Evolutionary conservation across 1,284 basidiomycete genomes (phyloP), one percentile per base, ranked within the genome.

Genomic region (Vanrija sp.): DNA sequence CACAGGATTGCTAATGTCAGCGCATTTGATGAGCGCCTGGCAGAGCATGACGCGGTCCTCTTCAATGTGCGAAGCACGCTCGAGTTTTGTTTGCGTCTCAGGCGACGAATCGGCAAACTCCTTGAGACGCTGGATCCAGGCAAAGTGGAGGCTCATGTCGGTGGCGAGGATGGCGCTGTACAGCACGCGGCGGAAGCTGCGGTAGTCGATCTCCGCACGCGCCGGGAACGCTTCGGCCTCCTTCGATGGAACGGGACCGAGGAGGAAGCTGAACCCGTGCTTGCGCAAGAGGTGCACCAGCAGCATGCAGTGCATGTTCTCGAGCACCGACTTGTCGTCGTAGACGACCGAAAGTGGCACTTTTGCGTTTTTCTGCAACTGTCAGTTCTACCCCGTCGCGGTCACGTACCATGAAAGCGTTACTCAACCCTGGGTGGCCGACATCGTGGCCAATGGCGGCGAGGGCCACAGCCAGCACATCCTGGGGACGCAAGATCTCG

Each of bases 1-100:
- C 72, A 95, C 90, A 12, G 93, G 92, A 73, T 97, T 97, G 70
- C 89, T 93, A 68, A 97, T 97, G 76, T 97, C 93, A 12, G 91
- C 91, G 67, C 92, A 95, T 75, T 97, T 97, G 75, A 97, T 86
- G 47, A 97, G 78, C 4, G 88, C 88, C 66, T 96, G 89, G 68
- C 88, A 92, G n/a, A 92, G 74, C 52, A 94, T 75, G 22, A 88
- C 78, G 57, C 87, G 82, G 55, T 84, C 80, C 53, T 78, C 76
- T 38, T 68, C 68, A 14, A 31, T 31, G 31, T 31, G 31, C 31
- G 31, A 9, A 4, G 31, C 31, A 14, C 31, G 31, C 31, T 31
- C 31, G 31, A 31, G 12, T 31, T 31, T 31, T 12, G 31, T 31
- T 14, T 31, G 10, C 4, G 8, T 31, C 31, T 31, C 31, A 3